These are phyloP conservation scores for Hygrophoropsis aurantiaca DNA, from an alignment of 768 basidiomycete species.

Conservation along the genomic window DNA sequence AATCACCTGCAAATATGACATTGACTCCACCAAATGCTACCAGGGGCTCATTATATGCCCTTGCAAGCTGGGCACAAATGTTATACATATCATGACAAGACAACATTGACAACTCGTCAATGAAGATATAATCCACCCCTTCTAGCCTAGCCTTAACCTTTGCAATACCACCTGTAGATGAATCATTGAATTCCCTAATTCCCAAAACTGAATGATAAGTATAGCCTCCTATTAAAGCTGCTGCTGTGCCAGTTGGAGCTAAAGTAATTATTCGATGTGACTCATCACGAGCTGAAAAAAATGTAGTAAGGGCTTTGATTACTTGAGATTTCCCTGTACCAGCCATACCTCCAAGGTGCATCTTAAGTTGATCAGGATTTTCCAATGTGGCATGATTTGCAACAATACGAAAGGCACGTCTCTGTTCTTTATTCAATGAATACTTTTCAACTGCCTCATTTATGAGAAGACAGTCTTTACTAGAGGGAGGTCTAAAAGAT, in stretches of 20 bases:
- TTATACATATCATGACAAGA: slow-evolving; percentile 29
- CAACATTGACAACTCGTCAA: slow-evolving; percentile 47
- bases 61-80: slow-evolving; percentile 26
- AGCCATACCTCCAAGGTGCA: slow-evolving; percentile 35
- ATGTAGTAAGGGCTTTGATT: slow-evolving; percentile 20
- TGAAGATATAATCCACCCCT: slow-evolving; percentile 39
- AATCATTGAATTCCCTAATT: slow-evolving; percentile 10
- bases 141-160: background rate
- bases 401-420: slow-evolving; percentile 29
- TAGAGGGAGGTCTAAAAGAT: too few relatives aligned
- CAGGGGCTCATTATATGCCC: slow-evolving; percentile 16
- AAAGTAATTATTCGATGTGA: slow-evolving; percentile 19
- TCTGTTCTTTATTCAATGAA: slow-evolving; percentile 31
- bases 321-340: slow-evolving; percentile 35
- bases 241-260: slow-evolving; percentile 35
- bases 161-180: background rate
- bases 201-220: slow-evolving; percentile 38
- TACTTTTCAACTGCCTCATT: too few relatives aligned
- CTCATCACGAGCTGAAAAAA: slow-evolving; percentile 20
- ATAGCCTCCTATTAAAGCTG: slow-evolving; percentile 29
- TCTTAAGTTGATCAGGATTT: slow-evolving; percentile 22
- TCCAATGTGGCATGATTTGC: slow-evolving; percentile 17
- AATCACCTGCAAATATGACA: slow-evolving; percentile 46
- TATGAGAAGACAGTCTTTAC: too few relatives aligned
- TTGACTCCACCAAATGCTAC: slow-evolving; percentile 34